Evolutionary conservation across 805 yeast genomes (phyloP).

Genomic region (Pichia nakasei): DNA sequence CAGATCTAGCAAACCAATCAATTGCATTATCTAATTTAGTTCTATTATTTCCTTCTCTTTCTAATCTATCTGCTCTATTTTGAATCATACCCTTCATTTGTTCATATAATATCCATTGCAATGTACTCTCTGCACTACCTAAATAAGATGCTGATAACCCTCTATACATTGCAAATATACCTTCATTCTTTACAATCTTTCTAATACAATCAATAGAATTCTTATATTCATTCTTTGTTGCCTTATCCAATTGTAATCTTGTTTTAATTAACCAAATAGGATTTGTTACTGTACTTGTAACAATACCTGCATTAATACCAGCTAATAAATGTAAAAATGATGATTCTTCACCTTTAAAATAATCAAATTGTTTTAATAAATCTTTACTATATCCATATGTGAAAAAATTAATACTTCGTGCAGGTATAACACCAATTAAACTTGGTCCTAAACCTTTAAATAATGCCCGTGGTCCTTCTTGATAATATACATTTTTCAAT

Average conservation of each 20-base stretch:
- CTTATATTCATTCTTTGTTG: constrained; percentile 52
- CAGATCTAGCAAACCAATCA: constrained; percentile 94
- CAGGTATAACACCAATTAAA: constrained; percentile 95
- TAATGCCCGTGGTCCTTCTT: constrained; percentile 79
- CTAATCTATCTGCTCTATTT: constrained; percentile 35
- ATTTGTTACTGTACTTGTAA: constrained; percentile 91
- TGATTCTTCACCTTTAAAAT: constrained; percentile 69
- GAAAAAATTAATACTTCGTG: constrained; percentile 92
- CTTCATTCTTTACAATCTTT: constrained; percentile 67
- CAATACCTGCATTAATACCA: constrained; percentile 88
- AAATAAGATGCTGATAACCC: constrained; percentile 93
- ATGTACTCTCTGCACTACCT: constrained; percentile 86
- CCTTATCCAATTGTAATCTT: constrained; percentile 81
- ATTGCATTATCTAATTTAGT: constrained; percentile 52
- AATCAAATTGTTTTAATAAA: constrained; percentile 43
- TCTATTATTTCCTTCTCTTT: constrained; percentile 30
- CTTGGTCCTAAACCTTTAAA: constrained; percentile 97
- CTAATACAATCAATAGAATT: constrained; percentile 80
- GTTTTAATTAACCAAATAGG: constrained; percentile 98
- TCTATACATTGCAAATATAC: constrained; percentile 68
- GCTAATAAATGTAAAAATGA: constrained; percentile 80
- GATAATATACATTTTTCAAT: constrained; percentile 52
- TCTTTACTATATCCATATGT: constrained; percentile 94
- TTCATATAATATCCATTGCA: constrained; percentile 96
- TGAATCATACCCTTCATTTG: constrained; percentile 74